These are phyloP conservation scores for Monosporozyma siamensis DNA, from an alignment of 805 yeast genomes.

Conservation along the genomic window DNA sequence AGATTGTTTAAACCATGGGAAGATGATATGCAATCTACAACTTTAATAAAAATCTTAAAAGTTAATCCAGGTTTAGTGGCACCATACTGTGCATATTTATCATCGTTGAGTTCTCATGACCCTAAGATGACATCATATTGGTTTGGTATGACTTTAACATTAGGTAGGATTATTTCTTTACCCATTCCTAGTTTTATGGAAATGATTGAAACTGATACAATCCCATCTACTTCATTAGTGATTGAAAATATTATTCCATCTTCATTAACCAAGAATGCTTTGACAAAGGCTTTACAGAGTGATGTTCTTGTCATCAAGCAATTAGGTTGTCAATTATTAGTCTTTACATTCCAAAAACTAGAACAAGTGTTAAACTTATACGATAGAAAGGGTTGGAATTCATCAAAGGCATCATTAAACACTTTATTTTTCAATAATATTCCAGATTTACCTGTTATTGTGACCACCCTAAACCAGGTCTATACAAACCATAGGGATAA, in stretches of 20 bases:
- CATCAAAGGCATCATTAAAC: constrained; percentile 29
- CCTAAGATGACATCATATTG: constrained; percentile 76
- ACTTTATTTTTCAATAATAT: constrained; percentile 30
- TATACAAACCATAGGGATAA: constrained; percentile 31
- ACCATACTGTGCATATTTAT: constrained; percentile 52
- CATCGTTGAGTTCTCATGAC: constrained; percentile 62
- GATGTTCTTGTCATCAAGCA: constrained; percentile 49
- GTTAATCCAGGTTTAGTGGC: constrained; percentile 62
- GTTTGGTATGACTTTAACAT: constrained; percentile 61
- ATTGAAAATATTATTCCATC: constrained; percentile 56
- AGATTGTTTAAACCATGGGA: constrained; percentile 75
- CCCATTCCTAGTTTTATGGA: constrained; percentile 40
- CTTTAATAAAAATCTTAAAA: constrained; percentile 42
- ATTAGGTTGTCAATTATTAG: constrained; percentile 50
- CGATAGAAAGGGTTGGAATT: constrained; percentile 34
- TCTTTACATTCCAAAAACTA: constrained; percentile 47
- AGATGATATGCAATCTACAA: constrained; percentile 50
- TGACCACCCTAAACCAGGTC: constrained; percentile 37
- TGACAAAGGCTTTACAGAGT: constrained; percentile 49
- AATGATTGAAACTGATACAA: constrained; percentile 20
- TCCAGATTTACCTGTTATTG: constrained; percentile 37
- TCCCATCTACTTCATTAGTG: constrained; percentile 33
- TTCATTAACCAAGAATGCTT: constrained; percentile 46
- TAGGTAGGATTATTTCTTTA: constrained; percentile 49
- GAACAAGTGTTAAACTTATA: constrained; percentile 32